Base-by-base conservation (phyloP, 164 flowering plant species). In the Litsea cubeba region DNA sequence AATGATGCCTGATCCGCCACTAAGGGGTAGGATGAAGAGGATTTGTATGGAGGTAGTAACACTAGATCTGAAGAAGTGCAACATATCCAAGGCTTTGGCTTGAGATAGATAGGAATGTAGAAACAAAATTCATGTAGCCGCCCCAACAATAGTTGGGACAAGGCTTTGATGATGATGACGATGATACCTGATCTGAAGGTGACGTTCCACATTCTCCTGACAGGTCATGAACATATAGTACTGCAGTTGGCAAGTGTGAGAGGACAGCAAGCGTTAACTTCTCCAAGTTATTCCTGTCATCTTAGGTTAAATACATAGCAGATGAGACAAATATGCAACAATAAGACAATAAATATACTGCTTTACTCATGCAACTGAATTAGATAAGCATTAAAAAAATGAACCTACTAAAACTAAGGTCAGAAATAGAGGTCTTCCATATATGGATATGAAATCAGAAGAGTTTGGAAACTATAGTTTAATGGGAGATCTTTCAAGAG, bases 181-280 rank as follows among this genome's bases (percentile, higher is more conserved):
- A 67, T 64, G 10, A 72, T 83, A 93, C 99, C 98, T 95, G 99
- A 87, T 95, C 95, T 75, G 94, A 87, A 70, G 98, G 87, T 25
- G 95, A 90, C 50, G 87, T 92, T 26, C 99, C 97, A 83, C 99
- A 95, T 83, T 95, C 93, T 80, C 99, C 99, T 57, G 98, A 73
- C 26, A 95, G 85, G 73, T 93, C 99, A 82, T 95, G 99, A 71
- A 95, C 99, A 79, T 80, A 95, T 30, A 95, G 81, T 70, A 93
- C 79, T 14, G 98, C 98, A 70, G 99, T 95, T 58, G 99, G 99
- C 77, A 95, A 80, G 86, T 95, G 91, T 24, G 96, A 77, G 73
- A 95, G 97, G 72, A 95, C 99, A 66, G 99, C 95, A 69, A 95
- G 91, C 0, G 98, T 95, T 75, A 95, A 83, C 87, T 93, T 95